Evolutionary conservation across 495 filamentous ascomycete species (phyloP), one percentile per base, ranked within the genome.

Genomic region (Annulohypoxylon nitens): DNA sequence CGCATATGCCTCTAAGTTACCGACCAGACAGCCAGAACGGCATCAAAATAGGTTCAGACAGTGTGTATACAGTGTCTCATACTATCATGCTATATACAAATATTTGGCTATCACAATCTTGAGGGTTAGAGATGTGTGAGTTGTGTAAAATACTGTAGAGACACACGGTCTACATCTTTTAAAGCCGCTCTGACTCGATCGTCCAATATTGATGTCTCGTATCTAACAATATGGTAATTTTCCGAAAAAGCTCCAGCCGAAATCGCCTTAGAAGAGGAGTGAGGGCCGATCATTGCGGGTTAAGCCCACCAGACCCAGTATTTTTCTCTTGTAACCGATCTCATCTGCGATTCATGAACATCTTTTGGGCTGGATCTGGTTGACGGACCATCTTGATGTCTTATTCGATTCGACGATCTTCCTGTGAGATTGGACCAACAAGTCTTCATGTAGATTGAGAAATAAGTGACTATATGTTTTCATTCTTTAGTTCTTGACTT

Each of bases 301-400:
- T 50, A 20, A 39, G 67, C 41, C 60, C 59, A 69, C 67, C 39
- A 14, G 64, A 45, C 20, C 54, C 64, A 69, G 30, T 41, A 23
- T 33, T 36, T 66, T 20, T 33, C 48, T 16, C 14, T n/a, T 23
- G 30, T 47, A 34, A 66, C 66, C 48, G 67, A 74, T 70, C 71
- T 66, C 61, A 74, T 64, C 66, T 70, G 26, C 10, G 57, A 61
- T 63, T 64, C 50, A 55, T 51, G 66, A 16, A 30, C 39, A 20
- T 8, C 43, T 9, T 59, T 54, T 60, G 61, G 67, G 62, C 51
- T 67, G 62, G 54, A 70, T 69, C 66, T 60, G 25, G 63, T 26
- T 67, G 25, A 58, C 18, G 12, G 26, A 59, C 8, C 62, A 39
- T 58, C 37, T 59, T 33, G 50, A 34, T 67, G 26, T 66, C 55